Percentiles rank a stretch among this genome's conserved stretches.
phyloP scores from a whole-genome alignment of 2,329 filamentous ascomycete genomes.

The Chaetomium sp. region DNA sequence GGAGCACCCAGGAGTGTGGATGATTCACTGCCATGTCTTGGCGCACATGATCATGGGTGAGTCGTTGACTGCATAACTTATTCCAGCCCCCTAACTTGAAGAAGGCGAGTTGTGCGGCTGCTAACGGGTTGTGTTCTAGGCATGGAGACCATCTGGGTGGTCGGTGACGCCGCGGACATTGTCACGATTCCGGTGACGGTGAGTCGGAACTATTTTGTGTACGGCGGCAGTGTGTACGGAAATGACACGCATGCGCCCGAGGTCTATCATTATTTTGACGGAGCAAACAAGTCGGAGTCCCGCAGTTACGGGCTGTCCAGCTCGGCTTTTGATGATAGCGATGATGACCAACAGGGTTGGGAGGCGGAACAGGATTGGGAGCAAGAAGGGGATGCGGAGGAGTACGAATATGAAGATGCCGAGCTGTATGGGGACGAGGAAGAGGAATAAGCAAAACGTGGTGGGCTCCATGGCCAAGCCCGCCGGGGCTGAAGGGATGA shows the following conservation, averaged over 20 bases:
- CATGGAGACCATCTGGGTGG: slow-evolving; percentile 38
- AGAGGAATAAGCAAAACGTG: no score
- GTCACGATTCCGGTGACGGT: slow-evolving; percentile 31
- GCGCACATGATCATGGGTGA: slow-evolving; percentile 53
- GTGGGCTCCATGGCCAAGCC: no score
- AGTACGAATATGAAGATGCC: no score
- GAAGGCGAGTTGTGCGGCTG: slow-evolving; percentile 18
- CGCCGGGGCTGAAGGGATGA: no score
- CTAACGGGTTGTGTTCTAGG: slow-evolving; percentile 25
- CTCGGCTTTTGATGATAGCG: no score
- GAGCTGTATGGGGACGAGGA: no score
- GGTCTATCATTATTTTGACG: slow-evolving; percentile 30
- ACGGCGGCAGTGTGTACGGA: slow-evolving; percentile 41
- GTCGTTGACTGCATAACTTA: slow-evolving; percentile 15
- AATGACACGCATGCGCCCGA: slow-evolving; percentile 26
- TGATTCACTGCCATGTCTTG: slow-evolving; percentile 55
- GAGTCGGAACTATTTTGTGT: slow-evolving; percentile 36
- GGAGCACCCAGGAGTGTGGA: slow-evolving; percentile 50
- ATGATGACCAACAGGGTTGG: background rate
- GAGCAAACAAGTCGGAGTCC: slow-evolving; percentile 8
- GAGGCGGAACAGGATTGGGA: background rate
- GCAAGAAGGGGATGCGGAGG: background rate
- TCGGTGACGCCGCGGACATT: slow-evolving; percentile 34
- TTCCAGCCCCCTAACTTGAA: background rate
- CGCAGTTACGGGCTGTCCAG: no score